A percentile compares a stretch with the other conserved stretches of the same genome.
These are phyloP conservation scores for Termitomyces sp. DNA, from an alignment of 768 basidiomycete species.

Conservation along the genomic window DNA sequence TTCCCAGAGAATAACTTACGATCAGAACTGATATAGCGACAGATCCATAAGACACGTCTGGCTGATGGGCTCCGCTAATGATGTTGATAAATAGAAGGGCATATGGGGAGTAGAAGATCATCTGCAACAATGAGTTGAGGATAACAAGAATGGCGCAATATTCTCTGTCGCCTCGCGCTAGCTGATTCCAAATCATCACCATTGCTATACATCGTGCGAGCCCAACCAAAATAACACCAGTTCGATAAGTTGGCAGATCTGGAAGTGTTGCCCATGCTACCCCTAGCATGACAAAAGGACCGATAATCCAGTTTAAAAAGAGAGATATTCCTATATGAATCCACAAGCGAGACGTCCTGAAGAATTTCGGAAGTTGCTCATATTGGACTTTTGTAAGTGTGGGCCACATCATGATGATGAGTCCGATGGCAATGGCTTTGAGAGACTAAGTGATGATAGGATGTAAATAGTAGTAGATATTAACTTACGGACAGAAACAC, in stretches of 20 bases:
- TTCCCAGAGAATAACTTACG: conserved; percentile 37
- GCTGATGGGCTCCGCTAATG: conserved; percentile 44
- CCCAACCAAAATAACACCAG: conserved; percentile 82
- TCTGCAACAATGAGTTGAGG: conserved; percentile 77
- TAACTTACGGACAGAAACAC: conserved; percentile 74
- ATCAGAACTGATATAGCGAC: conserved; percentile 70
- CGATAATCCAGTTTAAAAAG: conserved; percentile 76
- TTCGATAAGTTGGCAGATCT: conserved; percentile 69
- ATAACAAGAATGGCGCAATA: conserved; percentile 81
- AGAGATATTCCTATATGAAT: conserved; percentile 66
- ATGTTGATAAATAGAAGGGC: conserved; percentile 72
- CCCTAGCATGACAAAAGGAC: conserved; percentile 81
- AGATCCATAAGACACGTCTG: conserved; percentile 45
- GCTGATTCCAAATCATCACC: conserved; percentile 81
- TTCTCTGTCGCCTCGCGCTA: conserved; percentile 64
- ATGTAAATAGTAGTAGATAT: background rate
- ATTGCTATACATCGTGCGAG: conserved; percentile 69
- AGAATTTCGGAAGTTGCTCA: conserved; percentile 58
- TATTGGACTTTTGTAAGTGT: conserved; percentile 75
- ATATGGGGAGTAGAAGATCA: conserved; percentile 71
- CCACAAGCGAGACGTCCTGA: conserved; percentile 55
- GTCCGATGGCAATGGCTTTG: conserved; percentile 74
- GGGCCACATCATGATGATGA: conserved; percentile 90
- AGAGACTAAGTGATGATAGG: background rate
- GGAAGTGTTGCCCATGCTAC: conserved; percentile 84